Evolutionary conservation across 768 basidiomycete genomes (phyloP), one percentile per base, ranked within the genome.

Genomic region (Pleurotus platypus): DNA sequence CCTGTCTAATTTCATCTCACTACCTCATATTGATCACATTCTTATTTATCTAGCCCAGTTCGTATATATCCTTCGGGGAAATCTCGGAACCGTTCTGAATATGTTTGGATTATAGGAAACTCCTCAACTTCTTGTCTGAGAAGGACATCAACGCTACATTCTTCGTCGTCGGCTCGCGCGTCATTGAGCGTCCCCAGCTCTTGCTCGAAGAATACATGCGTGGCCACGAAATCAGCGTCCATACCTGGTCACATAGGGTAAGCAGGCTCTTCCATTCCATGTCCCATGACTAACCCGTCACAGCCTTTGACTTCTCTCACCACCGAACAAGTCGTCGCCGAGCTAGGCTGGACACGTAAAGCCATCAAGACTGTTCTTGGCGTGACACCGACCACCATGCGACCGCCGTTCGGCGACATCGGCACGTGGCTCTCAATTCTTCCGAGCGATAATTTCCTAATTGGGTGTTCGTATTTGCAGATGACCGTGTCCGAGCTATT

Each of bases 401-500:
- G 90, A 57, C 86, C 90, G 42, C 91, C 91, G 43, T 92, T 78
- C 61, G 90, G 91, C 64, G 91, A 93, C 65, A 89, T 92, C 26
- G 86, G 83, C 84, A 55, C 43, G 67, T 18, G 8, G 37, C 30
- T 50, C 46, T 46, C 39, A 18, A 46, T 30, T 15, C 9, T 35
- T 24, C 45, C 13, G 22, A 26, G 38, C 15, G 7, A 35, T 45
- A 20, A 46, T 62, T 49, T 51, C 42, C 38, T 56, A 22, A 24
- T 43, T 49, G 27, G 37, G 57, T 35, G 27, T 60, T 20, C 39
- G 24, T 39, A n/a, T 9, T 35, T 22, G 26, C 46, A 84, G 94
- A 98, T 68, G 89, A 93, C 72, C 92, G 95, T 64, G 94, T 98
- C 46, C 90, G 96, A 60, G 89, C 88, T 40, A 93, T 98, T 68